Evolutionary conservation across 441 rosid species (phyloP).

Genomic region (Gossypium gossypioides): DNA sequence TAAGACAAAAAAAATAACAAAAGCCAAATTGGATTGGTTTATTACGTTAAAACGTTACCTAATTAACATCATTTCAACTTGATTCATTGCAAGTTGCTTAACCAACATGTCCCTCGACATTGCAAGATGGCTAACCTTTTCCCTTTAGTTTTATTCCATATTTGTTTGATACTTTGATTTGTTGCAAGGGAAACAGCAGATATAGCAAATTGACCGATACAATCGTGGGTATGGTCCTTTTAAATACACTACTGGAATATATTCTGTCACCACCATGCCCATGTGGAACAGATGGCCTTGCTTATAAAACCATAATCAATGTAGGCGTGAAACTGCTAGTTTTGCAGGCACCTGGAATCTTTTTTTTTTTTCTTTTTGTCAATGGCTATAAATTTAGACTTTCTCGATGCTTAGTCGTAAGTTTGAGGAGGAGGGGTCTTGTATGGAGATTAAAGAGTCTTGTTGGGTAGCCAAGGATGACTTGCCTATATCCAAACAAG

Average conservation of each 20-base stretch:
- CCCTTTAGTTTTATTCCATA: background rate
- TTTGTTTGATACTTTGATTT: background rate
- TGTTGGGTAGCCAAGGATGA: slow-evolving; percentile 51
- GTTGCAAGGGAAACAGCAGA: background rate
- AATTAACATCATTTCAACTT: background rate
- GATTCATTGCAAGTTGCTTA: background rate
- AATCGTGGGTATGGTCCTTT: background rate
- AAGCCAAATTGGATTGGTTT: background rate
- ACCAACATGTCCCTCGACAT: background rate
- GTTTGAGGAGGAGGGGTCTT: slow-evolving; percentile 32
- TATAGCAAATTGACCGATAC: background rate
- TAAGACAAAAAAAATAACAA: background rate
- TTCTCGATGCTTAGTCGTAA: background rate
- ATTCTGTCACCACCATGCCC: background rate
- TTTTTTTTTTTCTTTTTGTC: background rate
- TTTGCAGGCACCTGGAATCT: background rate
- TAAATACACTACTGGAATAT: background rate
- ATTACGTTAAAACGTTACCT: background rate
- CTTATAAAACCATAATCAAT: background rate
- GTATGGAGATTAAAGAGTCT: slow-evolving; percentile 33
- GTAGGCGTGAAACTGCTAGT: background rate
- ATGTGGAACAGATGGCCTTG: background rate
- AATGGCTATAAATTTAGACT: slow-evolving; percentile 38
- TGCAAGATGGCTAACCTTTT: background rate
- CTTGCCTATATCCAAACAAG: slow-evolving; percentile 31